phyloP scores from a whole-genome alignment of 441 rosid species.

The Gossypium aridum region DNA sequence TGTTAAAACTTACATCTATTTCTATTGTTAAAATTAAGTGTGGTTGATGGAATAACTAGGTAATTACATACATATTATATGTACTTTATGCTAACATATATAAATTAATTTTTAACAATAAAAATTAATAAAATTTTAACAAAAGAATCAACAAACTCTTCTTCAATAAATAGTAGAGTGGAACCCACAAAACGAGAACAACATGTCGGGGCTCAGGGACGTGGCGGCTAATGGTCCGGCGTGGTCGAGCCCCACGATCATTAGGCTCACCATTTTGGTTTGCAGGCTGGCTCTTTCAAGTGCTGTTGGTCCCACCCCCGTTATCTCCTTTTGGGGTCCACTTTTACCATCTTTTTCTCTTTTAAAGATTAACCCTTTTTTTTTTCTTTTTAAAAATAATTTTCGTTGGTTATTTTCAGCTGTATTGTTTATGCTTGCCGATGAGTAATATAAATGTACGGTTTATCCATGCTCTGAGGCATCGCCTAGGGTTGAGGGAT shows the following conservation, averaged over 20 bases:
- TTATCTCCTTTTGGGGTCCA: conserved; percentile 31
- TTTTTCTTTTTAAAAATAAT: neutral
- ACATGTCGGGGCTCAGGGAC: conserved; percentile 22
- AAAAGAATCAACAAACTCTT: no score
- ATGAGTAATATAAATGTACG: conserved; percentile 22
- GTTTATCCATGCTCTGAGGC: conserved; percentile 28
- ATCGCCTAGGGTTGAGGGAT: conserved; percentile 42
- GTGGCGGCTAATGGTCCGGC: conserved; percentile 74
- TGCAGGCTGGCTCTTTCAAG: conserved; percentile 37
- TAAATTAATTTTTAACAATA: no score
- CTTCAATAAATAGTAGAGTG: conserved; percentile 19
- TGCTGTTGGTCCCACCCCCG: conserved; percentile 36
- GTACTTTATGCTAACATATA: no score
- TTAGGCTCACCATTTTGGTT: conserved; percentile 40
- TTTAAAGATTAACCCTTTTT: neutral
- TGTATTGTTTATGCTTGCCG: conserved; percentile 9
- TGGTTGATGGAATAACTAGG: no score
- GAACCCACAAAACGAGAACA: conserved; percentile 38
- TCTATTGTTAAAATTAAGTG: no score
- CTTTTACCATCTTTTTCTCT: neutral
- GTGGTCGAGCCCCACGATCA: conserved; percentile 54
- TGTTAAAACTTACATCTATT: rapidly evolving
- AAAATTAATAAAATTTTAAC: no score
- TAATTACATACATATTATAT: no score
- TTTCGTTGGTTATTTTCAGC: neutral